Evolutionary conservation across 192 early-diverging fungal species (phyloP), one percentile per base, ranked within the genome.

Genomic region (Podila epigama): DNA sequence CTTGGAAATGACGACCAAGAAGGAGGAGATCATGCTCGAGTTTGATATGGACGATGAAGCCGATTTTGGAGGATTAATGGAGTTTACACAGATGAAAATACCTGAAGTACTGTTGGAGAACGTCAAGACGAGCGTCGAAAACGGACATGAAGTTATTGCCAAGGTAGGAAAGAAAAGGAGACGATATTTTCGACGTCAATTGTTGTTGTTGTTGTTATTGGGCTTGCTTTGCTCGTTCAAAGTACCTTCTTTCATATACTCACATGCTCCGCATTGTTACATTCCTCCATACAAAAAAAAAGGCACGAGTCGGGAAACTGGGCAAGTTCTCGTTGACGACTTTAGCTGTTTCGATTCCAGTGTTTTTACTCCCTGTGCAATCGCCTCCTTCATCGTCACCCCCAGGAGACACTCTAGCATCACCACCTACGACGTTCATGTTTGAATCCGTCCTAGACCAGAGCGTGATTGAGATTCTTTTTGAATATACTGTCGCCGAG

Each of bases 251-350:
- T n/a, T n/a, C n/a, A n/a, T n/a, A n/a, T n/a, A n/a, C n/a, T n/a
- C n/a, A n/a, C n/a, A 48, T 22, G 22, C 27, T 52, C 7, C 28
- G 2, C 58, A 16, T 54, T 33, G 11, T 12, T 1, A 20, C 1
- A 12, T 28, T 13, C 18, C 18, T 35, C 25, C 25, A 11, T 54
- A 3, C 10, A 9, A 5, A 40, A 5, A 16, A 54, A 12, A 48
- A 77, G 73, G 65, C 66, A 6, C 66, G 66, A 12, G 55, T 77
- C 18, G 41, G 44, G 16, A 77, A 60, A 33, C 61, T 77, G 3
- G 73, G 73, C 18, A 77, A 77, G 20, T 77, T 77, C 27, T 77
- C 66, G n/a, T 39, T 77, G 48, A 77, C 73, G 4, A 77, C 65
- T 0, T 8, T 60, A 20, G 55, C 73, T 0, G 66, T 68, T 13